These are phyloP conservation scores for Crithidia fasciculata DNA, from an alignment of 208 protist genomes.

Conservation along the genomic window DNA sequence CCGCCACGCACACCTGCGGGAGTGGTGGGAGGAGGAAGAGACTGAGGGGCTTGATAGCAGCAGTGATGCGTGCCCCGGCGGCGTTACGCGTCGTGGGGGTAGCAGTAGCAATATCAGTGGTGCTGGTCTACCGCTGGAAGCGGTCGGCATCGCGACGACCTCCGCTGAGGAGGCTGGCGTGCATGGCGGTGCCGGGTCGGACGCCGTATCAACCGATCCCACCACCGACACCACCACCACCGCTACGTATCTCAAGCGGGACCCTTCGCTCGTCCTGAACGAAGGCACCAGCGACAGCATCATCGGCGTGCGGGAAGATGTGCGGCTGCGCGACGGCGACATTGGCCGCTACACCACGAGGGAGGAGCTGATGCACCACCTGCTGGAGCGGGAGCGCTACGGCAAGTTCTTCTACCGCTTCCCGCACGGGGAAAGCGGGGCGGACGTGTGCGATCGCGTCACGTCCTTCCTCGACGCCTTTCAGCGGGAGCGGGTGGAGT, in stretches of 20 bases:
- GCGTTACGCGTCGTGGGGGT: not conserved
- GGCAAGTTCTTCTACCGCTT: constrained; percentile 95
- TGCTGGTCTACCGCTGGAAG: constrained; percentile 4
- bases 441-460: constrained; percentile 93
- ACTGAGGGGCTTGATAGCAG: not conserved
- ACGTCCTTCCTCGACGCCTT: constrained; percentile 91
- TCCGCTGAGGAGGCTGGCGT: not conserved
- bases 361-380: constrained; percentile 63
- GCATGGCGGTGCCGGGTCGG: constrained; percentile 1
- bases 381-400: constrained; percentile 79
- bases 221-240: constrained; percentile 8
- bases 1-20: constrained; percentile 11
- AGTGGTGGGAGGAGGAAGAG: constrained; percentile 57
- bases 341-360: constrained; percentile 90
- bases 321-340: constrained; percentile 92
- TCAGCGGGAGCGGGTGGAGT: constrained; percentile 78
- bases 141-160: not conserved
- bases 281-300: constrained; percentile 55
- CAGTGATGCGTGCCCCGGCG: not conserved
- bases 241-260: constrained; percentile 5
- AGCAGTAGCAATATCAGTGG: not conserved
- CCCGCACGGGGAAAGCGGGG: constrained; percentile 90
- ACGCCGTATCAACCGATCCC: constrained; percentile 9
- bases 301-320: constrained; percentile 88
- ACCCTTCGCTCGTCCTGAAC: constrained; percentile 41